These are phyloP conservation scores for Selenicereus undatus DNA, from an alignment of 148 eudicot genomes.

Conservation along the genomic window DNA sequence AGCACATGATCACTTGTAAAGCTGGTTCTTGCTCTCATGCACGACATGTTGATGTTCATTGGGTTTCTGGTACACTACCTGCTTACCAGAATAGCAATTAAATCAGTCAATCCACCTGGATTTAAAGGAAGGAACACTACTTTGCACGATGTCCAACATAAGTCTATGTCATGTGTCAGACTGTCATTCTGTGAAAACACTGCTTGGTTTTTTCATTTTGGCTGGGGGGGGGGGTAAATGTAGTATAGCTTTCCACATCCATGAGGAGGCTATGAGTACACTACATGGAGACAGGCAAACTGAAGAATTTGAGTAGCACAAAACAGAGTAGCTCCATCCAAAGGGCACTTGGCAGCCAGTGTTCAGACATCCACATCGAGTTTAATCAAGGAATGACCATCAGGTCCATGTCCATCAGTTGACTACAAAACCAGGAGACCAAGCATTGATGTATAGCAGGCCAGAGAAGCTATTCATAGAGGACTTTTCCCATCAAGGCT, in stretches of 20 bases:
- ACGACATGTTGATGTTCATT: not conserved
- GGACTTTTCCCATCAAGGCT: not conserved
- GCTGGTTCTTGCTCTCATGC: not conserved
- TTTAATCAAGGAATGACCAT: not conserved
- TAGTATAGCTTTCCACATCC: not conserved
- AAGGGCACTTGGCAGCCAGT: no score
- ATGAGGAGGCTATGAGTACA: no score
- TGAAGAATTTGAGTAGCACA: not conserved
- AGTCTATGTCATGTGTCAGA: not conserved
- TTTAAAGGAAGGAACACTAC: no score
- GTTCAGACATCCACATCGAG: not conserved
- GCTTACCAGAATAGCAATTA: not conserved
- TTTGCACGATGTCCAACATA: not conserved
- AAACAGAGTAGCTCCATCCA: not conserved
- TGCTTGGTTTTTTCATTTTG: no score
- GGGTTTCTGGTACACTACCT: not conserved
- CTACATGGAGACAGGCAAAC: not conserved
- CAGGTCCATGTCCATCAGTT: not conserved
- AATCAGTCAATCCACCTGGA: no score
- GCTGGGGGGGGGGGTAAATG: not conserved
- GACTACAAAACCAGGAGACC: not conserved
- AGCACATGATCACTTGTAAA: constrained; percentile 4
- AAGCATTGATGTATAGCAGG: not conserved
- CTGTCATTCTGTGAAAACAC: no score
- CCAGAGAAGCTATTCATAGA: not conserved